A percentile compares a stretch with the other conserved stretches of the same genome.
phyloP scores from a whole-genome alignment of 176 grass and related monocot species.

The Musa acuminata region DNA sequence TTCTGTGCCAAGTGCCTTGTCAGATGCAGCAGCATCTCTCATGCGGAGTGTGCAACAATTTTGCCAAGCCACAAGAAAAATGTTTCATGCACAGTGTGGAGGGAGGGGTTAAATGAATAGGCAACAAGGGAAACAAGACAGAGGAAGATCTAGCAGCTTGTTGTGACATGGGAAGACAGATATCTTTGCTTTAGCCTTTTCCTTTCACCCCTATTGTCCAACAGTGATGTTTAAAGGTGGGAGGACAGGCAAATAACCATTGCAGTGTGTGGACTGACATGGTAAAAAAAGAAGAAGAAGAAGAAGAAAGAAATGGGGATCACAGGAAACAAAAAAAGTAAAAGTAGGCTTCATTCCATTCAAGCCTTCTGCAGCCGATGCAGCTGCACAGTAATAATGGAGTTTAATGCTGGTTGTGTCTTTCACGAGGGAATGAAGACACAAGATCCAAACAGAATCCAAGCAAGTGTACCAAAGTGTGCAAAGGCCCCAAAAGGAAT shows the following conservation, averaged over 20 bases:
- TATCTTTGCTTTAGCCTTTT: conserved; percentile 19
- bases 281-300: no score
- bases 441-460: conserved; percentile 92
- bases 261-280: background rate
- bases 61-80: background rate
- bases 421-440: conserved; percentile 41
- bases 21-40: background rate
- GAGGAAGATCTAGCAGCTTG: conserved; percentile 21
- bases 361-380: background rate
- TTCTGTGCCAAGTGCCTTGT: background rate
- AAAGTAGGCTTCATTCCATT: background rate
- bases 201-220: conserved; percentile 37
- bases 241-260: conserved; percentile 7
- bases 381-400: conserved; percentile 19
- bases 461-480: conserved; percentile 40
- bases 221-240: conserved; percentile 10
- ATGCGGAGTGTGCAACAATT: no score
- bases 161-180: conserved; percentile 9
- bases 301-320: conserved; percentile 14
- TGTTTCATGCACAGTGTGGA: background rate
- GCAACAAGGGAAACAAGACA: conserved; percentile 18
- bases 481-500: conserved; percentile 55
- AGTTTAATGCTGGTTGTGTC: conserved; percentile 35
- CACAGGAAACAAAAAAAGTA: conserved; percentile 17
- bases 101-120: background rate